These are phyloP conservation scores for Bretschneidera sinensis DNA, from an alignment of 345 rosid genomes.

Conservation along the genomic window DNA sequence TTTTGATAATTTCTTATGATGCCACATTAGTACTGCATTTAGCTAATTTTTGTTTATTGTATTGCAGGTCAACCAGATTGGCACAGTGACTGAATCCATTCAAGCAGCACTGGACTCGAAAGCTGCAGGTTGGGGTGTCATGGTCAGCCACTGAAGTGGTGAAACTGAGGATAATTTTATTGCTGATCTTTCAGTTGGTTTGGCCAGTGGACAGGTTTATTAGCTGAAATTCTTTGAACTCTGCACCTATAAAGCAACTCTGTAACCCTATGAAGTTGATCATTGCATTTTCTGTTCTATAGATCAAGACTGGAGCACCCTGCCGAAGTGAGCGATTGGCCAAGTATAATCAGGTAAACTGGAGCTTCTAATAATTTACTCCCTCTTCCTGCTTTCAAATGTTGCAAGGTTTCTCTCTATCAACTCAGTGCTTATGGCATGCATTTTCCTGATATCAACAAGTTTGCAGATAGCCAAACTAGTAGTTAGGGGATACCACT, in stretches of 20 bases:
- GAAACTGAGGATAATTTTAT: constrained; percentile 98
- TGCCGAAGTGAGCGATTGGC: constrained; percentile 94
- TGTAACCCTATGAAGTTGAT: constrained; percentile 7
- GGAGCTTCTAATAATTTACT: not conserved
- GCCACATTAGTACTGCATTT: no score
- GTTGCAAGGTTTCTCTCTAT: not conserved
- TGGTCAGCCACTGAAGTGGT: constrained; percentile 98
- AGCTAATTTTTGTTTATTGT: constrained; percentile 1
- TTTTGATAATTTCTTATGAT: no score
- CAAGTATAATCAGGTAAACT: constrained; percentile 90
- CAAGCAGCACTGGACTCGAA: constrained; percentile 94
- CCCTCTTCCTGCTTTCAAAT: not conserved
- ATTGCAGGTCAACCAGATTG: constrained; percentile 94
- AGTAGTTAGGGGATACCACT: no score
- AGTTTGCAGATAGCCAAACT: not conserved
- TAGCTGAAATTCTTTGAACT: constrained; percentile 11
- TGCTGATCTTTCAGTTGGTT: constrained; percentile 93
- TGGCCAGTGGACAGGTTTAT: constrained; percentile 94
- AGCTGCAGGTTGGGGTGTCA: constrained; percentile 99
- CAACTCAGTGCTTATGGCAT: no score
- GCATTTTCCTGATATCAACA: not conserved
- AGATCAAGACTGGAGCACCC: constrained; percentile 99
- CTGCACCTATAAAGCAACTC: constrained; percentile 3
- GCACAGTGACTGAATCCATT: constrained; percentile 91
- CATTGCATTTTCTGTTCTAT: constrained; percentile 12